Conservation (phyloP, 257 asterid species). For the Capsicum rhomboideum region DNA sequence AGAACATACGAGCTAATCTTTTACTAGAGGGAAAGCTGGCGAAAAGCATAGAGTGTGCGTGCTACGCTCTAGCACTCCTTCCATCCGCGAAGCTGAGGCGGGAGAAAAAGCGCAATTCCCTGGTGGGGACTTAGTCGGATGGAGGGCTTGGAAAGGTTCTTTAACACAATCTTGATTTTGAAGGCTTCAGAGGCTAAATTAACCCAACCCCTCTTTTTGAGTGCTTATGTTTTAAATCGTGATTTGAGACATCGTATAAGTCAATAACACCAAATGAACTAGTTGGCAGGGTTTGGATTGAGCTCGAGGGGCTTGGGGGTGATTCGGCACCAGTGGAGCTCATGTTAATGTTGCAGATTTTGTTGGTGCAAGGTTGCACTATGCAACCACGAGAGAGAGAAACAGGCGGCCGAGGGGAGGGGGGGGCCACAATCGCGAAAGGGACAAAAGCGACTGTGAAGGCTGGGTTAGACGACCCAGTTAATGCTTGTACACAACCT, state of each 20-base stretch:
- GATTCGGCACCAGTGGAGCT: background rate
- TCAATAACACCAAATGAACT: background rate
- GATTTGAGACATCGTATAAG: background rate
- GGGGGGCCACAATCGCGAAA: no score
- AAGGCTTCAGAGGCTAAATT: background rate
- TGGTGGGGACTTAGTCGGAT: background rate
- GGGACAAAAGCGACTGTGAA: background rate
- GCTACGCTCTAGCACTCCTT: no score
- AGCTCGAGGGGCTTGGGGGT: background rate
- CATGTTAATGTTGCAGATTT: no score
- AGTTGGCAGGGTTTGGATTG: background rate
- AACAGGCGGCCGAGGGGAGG: no score
- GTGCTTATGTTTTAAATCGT: background rate
- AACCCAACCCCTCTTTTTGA: background rate
- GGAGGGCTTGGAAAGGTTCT: background rate
- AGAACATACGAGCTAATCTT: no score
- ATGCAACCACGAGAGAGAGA: background rate
- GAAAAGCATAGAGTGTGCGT: no score
- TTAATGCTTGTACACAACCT: background rate
- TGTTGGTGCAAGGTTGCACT: background rate
- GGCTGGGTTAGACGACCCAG: background rate
- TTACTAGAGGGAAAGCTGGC: no score
- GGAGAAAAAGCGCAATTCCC: no score
- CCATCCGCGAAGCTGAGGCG: no score
- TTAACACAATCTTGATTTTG: background rate